Conservation (phyloP, 140 eudicot genomes). For the Senecio squalidus region DNA sequence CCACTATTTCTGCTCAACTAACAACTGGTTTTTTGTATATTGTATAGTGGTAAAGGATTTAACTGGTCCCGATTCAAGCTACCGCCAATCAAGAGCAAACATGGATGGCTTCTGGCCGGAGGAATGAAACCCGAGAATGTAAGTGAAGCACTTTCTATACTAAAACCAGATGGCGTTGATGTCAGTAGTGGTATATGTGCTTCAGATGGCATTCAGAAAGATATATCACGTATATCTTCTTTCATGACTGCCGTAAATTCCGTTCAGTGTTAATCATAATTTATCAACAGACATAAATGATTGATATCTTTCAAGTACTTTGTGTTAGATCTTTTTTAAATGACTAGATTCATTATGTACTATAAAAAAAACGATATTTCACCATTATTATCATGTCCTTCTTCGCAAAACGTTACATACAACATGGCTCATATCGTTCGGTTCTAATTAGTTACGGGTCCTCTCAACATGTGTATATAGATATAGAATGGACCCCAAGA, state of each 20-base stretch:
- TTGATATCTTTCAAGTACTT: background rate
- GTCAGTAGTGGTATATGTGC: constrained; percentile 96
- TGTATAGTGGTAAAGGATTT: constrained; percentile 90
- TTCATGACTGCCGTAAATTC: constrained; percentile 76
- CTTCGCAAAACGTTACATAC: constrained; percentile 15
- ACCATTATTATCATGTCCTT: background rate
- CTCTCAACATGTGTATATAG: constrained; percentile 14
- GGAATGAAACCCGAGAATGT: constrained; percentile 82
- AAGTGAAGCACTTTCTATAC: constrained; percentile 50
- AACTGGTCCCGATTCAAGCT: constrained; percentile 76
- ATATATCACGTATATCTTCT: constrained; percentile 51
- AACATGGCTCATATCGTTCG: constrained; percentile 20
- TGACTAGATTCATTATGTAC: background rate
- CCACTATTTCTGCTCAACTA: constrained; percentile 1
- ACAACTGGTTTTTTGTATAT: constrained; percentile 1
- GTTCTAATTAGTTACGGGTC: constrained; percentile 8
- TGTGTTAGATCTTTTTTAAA: background rate
- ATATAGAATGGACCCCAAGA: background rate
- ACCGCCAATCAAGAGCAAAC: constrained; percentile 68
- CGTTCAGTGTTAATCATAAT: constrained; percentile 27
- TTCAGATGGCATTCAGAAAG: constrained; percentile 84
- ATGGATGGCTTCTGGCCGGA: constrained; percentile 96
- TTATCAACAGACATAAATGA: constrained; percentile 5
- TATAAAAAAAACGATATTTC: too few relatives aligned
- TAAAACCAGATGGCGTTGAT: constrained; percentile 81